phyloP scores from a whole-genome alignment of 1,284 basidiomycete species.

The Microbotryomycetes sp. region DNA sequence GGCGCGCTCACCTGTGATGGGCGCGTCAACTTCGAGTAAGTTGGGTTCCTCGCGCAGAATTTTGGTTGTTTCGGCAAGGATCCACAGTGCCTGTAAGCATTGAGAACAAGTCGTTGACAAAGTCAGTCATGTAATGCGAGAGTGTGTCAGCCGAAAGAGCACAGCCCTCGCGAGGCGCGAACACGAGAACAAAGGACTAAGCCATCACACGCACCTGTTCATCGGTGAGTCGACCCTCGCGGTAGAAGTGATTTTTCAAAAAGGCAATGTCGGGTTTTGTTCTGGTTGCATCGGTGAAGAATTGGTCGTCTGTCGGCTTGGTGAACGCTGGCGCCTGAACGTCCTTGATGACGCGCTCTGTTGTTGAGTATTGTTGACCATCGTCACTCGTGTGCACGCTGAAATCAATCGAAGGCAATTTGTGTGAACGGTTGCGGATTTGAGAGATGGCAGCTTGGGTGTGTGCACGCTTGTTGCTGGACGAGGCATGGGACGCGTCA shows the following conservation, averaged over 20 bases:
- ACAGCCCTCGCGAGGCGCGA: not conserved
- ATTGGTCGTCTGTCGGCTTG: conserved; percentile 85
- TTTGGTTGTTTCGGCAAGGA: conserved; percentile 68
- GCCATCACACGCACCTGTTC: conserved; percentile 17
- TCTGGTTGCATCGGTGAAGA: conserved; percentile 75
- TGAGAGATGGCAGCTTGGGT: conserved; percentile 16
- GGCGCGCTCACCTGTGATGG: conserved; percentile 71
- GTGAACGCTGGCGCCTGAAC: conserved; percentile 93
- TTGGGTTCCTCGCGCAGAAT: conserved; percentile 77
- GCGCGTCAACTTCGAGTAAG: conserved; percentile 83
- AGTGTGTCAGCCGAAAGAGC: not conserved
- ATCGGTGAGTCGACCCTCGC: conserved; percentile 63
- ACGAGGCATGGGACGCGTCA: not conserved
- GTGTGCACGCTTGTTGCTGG: conserved; percentile 10
- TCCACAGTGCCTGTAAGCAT: conserved; percentile 67
- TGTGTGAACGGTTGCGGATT: conserved; percentile 16
- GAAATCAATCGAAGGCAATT: conserved; percentile 40
- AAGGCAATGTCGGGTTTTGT: conserved; percentile 93
- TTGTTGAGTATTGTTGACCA: conserved; percentile 44
- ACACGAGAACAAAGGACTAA: not conserved
- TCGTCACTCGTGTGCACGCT: conserved; percentile 45
- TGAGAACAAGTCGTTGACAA: not conserved
- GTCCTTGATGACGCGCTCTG: conserved; percentile 52
- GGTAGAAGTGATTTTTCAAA: conserved; percentile 98
- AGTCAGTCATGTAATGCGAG: not conserved